Evolutionary conservation across 257 asterid genomes (phyloP), one percentile per base, ranked within the genome.

Genomic region (Nicotiana paniculata): DNA sequence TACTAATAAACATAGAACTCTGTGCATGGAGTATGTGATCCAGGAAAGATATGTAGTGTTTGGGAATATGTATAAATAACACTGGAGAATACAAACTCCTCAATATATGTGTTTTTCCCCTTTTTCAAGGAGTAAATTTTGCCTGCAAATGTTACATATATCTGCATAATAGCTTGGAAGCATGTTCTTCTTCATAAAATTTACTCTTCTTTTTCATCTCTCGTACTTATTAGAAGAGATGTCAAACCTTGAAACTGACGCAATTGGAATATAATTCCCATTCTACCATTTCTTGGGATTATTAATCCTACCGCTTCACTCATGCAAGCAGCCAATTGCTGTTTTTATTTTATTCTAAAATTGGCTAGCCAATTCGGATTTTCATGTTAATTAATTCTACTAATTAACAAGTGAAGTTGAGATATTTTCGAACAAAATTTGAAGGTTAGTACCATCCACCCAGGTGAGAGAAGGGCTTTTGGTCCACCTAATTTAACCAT

Each of bases 231-330:
- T 74, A 28, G 3, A 35, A 64, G 10, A 64, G 70, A 64, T 64
- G 62, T 74, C 79, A 74, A 74, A 74, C 62, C 24, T 74, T 48
- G 79, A 74, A 48, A 74, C 16, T 74, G 79, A 74, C 26, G 79
- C 43, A 48, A 12, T 74, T 48, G 64, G 64, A 58, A 55, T 15
- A 5, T 6, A 72, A 43, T 72, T 24, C 21, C 46, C 37, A 72
- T 46, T 72, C 35, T 46, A 72, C 59, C 3, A 74, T 74, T 48
- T 59, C 62, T 74, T 74, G 79, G 79, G 62, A 74, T 74, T 57
- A 24, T 8, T 48, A 26, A 70, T 43, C 78, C n/a, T 72, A 1
- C 39, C 26, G 39, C 32, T 69, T 5, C 57, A 72, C 59, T 72
- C 35, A 43, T 21, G 61, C 51, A 43, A 2, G 48, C 74, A 32